Conservation (phyloP, 2,329 filamentous ascomycete species). For the Septoria petroselini region DNA sequence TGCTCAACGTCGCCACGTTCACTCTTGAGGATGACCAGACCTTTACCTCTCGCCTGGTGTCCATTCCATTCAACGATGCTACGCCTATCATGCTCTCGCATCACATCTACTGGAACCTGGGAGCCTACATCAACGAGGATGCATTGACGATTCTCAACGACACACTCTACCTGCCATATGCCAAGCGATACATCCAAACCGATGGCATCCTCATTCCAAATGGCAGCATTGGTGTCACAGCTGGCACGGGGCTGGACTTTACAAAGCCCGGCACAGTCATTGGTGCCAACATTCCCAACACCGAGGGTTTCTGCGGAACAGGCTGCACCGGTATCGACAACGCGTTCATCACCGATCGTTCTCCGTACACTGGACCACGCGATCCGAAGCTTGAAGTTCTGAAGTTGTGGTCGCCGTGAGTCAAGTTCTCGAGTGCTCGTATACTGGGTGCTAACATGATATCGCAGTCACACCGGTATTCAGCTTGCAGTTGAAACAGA, state of each 20-base stretch:
- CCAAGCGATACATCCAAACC: conserved; percentile 30
- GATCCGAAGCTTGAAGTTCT: conserved; percentile 33
- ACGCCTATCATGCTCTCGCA: conserved; percentile 80
- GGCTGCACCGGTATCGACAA: conserved; percentile 84
- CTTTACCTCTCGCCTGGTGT: conserved; percentile 72
- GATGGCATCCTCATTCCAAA: conserved; percentile 34
- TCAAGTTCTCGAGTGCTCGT: background rate
- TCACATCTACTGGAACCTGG: conserved; percentile 78
- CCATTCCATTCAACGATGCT: conserved; percentile 67
- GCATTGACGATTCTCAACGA: conserved; percentile 66
- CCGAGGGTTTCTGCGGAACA: conserved; percentile 59
- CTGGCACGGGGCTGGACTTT: conserved; percentile 34
- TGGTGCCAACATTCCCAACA: conserved; percentile 29
- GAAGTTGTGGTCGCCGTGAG: conserved; percentile 23
- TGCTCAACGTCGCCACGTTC: conserved; percentile 72
- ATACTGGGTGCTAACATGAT: too few species aligned
- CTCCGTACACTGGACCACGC: conserved; percentile 26
- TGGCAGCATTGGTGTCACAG: conserved; percentile 46
- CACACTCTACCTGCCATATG: conserved; percentile 69
- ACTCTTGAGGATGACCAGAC: conserved; percentile 59
- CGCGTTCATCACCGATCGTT: conserved; percentile 30
- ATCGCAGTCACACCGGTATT: conserved; percentile 29
- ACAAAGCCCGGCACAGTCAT: conserved; percentile 27
- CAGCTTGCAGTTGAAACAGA: conserved; percentile 33
- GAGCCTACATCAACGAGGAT: conserved; percentile 72